phyloP scores from a whole-genome alignment of 2,329 filamentous ascomycete species.

The Penicillium sp. region DNA sequence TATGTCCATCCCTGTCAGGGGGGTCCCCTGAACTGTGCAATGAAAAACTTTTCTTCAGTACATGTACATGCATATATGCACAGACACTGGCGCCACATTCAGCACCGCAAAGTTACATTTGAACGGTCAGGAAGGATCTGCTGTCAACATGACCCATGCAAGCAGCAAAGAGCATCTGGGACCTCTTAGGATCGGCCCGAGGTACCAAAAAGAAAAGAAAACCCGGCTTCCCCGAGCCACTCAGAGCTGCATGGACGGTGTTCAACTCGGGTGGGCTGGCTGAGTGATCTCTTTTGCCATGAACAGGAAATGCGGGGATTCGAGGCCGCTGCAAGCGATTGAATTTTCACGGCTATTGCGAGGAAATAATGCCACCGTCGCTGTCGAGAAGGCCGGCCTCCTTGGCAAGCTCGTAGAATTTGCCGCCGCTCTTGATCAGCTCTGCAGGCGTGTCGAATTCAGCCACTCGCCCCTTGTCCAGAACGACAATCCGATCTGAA shows the following conservation, averaged over 20 bases:
- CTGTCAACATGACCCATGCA: constrained; percentile 13
- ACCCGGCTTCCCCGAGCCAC: constrained; percentile 17
- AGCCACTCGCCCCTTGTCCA: constrained; percentile 83
- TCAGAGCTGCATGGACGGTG: constrained; percentile 10
- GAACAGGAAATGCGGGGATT: constrained; percentile 4
- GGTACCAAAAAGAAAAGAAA: constrained; percentile 4
- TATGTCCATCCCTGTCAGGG: constrained; percentile 7
- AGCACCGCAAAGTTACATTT: constrained; percentile 2
- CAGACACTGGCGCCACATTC: constrained; percentile 15
- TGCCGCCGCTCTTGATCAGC: constrained; percentile 69
- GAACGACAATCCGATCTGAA: constrained; percentile 84
- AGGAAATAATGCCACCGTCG: constrained; percentile 32
- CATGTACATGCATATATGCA: constrained; percentile 16
- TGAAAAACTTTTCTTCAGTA: constrained; percentile 9
- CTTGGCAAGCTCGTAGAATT: constrained; percentile 87
- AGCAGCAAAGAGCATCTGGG: constrained; percentile 6
- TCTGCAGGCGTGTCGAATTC: constrained; percentile 87
- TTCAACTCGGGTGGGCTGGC: constrained; percentile 4
- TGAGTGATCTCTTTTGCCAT: constrained; percentile 4
- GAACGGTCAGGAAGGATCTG: constrained; percentile 8
- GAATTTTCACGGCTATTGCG: constrained; percentile 9
- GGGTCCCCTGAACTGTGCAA: constrained; percentile 7
- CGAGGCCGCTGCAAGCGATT: constrained; percentile 9
- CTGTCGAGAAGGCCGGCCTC: constrained; percentile 73
- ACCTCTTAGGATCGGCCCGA: constrained; percentile 13